Base-by-base conservation (phyloP, 306 rosid species). In the Inga oerstediana region DNA sequence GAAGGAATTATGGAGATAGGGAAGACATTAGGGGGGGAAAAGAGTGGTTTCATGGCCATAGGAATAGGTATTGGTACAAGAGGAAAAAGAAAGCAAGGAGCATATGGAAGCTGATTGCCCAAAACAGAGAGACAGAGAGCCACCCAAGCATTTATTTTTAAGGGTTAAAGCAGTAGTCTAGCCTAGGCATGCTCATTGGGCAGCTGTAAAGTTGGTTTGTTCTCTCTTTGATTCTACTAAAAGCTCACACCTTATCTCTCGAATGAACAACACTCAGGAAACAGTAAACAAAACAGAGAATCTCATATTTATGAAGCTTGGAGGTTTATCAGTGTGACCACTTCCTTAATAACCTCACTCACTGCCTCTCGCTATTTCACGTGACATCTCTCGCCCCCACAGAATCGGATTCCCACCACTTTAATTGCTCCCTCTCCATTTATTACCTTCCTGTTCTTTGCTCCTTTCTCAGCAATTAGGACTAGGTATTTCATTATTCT, bases 271-370 rank as follows among this genome's bases (percentile, higher is more conserved):
- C 83, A 84, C 86, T 8, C 54, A 56, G 83, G 22, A 84, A 44
- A 1, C 22, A 78, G 54, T 12, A 54, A 19, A 51, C 3, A 45
- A 8, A 45, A 16, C 3, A 59, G 54, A 75, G 72, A 37, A 67
- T 51, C 49, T 84, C 74, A 75, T 80, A 84, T 80, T 77, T 68
- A 79, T 84, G 72, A 52, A 85, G 41, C 72, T 76, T 81, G 82
- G 79, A 81, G 44, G 73, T 80, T 77, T 85, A 49, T 81, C 72
- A 85, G 64, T 85, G 80, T 77, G 76, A 85, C 67, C 76, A 71
- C 85, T 77, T 80, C 39, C 19, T n/a, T 13, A 43, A 45, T 46
- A 22, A 3, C 76, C 52, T 66, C 78, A 70, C 78, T 77, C 82
- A 82, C 41, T 66, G 30, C 59, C 46, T 66, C 88, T 78, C 67